These are phyloP conservation scores for Nemania sp. DNA, from an alignment of 2,329 filamentous ascomycete species.

Conservation along the genomic window DNA sequence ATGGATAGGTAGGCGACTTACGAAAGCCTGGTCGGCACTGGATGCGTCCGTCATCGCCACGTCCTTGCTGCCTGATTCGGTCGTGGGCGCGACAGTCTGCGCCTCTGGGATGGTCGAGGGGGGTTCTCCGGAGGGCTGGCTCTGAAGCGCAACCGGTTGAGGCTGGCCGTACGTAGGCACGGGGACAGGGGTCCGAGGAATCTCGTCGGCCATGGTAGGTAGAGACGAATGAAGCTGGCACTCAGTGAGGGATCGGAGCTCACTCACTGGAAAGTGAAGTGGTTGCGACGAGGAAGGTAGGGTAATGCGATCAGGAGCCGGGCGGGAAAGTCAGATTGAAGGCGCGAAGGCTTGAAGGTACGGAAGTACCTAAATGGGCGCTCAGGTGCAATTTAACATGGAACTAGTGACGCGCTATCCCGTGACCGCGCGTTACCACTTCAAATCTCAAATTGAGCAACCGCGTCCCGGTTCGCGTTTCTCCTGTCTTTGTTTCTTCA, in stretches of 20 bases:
- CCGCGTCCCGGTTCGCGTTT: slow-evolving; percentile 24
- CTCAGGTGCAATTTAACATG: background rate
- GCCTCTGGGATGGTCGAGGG: slow-evolving; percentile 19
- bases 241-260: background rate
- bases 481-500: background rate
- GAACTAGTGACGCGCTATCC: slow-evolving; percentile 22
- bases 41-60: slow-evolving; percentile 51
- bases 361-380: background rate
- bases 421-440: slow-evolving; percentile 35
- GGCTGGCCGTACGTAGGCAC: slow-evolving; percentile 37
- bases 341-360: too few species aligned
- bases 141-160: slow-evolving; percentile 3
- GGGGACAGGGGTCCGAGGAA: slow-evolving; percentile 36
- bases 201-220: slow-evolving; percentile 36
- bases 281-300: too few species aligned
- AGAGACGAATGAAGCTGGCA: background rate
- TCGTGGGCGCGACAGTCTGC: slow-evolving; percentile 23
- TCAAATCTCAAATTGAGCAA: slow-evolving; percentile 9
- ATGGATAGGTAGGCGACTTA: slow-evolving; percentile 36
- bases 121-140: slow-evolving; percentile 3
- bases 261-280: too few species aligned
- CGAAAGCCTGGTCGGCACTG: slow-evolving; percentile 46
- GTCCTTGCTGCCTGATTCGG: slow-evolving; percentile 39
- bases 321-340: too few species aligned
- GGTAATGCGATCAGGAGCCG: too few species aligned